These are phyloP conservation scores for Penicillium robsamsonii DNA, from an alignment of 495 filamentous ascomycete genomes.

Conservation along the genomic window DNA sequence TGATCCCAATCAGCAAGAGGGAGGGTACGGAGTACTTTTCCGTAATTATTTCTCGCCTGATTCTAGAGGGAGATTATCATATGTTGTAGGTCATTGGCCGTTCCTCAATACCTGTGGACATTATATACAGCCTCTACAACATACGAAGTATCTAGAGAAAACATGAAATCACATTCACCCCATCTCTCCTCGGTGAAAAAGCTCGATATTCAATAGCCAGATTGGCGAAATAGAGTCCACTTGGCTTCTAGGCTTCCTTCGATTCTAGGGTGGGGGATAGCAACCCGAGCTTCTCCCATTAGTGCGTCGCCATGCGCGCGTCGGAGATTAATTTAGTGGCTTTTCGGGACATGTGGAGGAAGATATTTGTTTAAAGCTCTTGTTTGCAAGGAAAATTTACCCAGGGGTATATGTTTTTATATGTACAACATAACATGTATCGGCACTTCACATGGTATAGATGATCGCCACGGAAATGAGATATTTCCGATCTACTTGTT, in stretches of 20 bases:
- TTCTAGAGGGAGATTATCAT: neutral
- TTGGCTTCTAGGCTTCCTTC: neutral
- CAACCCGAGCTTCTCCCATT: neutral
- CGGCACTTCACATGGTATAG: neutral
- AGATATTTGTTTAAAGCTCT: neutral
- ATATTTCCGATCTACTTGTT: neutral
- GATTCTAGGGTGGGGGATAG: neutral
- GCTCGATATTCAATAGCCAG: neutral
- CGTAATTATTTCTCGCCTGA: neutral
- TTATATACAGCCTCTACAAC: neutral
- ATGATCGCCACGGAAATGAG: neutral
- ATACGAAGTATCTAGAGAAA: neutral
- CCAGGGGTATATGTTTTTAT: neutral
- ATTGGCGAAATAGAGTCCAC: neutral
- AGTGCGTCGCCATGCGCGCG: conserved; percentile 13
- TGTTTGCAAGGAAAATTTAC: neutral
- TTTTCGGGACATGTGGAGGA: conserved; percentile 4
- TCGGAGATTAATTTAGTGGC: conserved; percentile 15
- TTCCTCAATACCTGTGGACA: too few species aligned
- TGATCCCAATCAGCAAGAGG: neutral
- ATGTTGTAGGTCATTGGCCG: neutral
- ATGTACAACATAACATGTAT: neutral
- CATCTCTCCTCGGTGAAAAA: neutral
- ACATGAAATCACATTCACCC: neutral
- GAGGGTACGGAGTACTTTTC: too few species aligned